Evolutionary conservation across 352 stramenopile genomes (phyloP).

Genomic region (Phytophthora lateralis): DNA sequence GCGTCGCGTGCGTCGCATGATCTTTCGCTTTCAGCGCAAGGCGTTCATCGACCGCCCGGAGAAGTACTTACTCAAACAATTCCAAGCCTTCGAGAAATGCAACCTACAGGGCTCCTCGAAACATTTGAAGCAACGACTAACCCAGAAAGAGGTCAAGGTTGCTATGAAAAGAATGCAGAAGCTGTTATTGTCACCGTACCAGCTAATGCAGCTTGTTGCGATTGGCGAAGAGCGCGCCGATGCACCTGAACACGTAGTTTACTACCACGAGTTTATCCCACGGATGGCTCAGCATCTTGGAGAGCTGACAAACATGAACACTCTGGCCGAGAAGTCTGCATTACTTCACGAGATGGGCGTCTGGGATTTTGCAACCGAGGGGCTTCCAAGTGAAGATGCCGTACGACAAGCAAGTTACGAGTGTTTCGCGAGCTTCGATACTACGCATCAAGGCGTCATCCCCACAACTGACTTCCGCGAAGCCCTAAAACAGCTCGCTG

Average conservation of each 20-base stretch:
- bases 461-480: conserved; percentile 40
- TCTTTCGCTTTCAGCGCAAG: conserved; percentile 67
- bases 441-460: conserved; percentile 39
- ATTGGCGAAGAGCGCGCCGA: conserved; percentile 29
- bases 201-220: conserved; percentile 47
- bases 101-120: conserved; percentile 48
- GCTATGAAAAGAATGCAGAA: conserved; percentile 63
- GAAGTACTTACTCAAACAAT: conserved; percentile 55
- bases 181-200: conserved; percentile 54
- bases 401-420: conserved; percentile 40
- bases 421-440: conserved; percentile 46
- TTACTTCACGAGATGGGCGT: conserved; percentile 29
- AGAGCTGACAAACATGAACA: conserved; percentile 37
- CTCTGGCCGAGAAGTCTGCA: conserved; percentile 32
- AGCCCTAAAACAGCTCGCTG: conserved; percentile 31
- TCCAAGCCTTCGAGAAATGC: conserved; percentile 54
- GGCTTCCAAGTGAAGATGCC: conserved; percentile 32
- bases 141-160: conserved; percentile 46
- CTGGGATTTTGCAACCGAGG: conserved; percentile 17
- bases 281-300: conserved; percentile 34
- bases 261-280: conserved; percentile 49
- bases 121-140: conserved; percentile 56
- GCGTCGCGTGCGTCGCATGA: conserved; percentile 48
- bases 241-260: conserved; percentile 40
- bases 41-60: conserved; percentile 47